phyloP scores from a whole-genome alignment of 2,329 filamentous ascomycete species.

The Teratosphaeriaceae sp. region DNA sequence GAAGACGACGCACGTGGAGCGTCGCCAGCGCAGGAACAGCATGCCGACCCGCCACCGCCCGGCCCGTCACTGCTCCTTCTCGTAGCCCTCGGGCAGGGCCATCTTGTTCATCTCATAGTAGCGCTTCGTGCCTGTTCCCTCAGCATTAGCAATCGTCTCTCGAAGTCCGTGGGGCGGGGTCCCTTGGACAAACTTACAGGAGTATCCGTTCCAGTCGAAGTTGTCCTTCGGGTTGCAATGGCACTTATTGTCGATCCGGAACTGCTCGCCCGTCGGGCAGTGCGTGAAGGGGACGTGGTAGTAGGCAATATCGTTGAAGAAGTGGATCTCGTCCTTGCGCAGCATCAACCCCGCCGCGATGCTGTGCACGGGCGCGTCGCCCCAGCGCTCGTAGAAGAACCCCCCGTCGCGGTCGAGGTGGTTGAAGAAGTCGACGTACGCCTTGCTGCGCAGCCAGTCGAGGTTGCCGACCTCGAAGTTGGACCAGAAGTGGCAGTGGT shows the following conservation, averaged over 20 bases:
- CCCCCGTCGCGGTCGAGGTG: slow-evolving; percentile 83
- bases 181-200: slow-evolving; percentile 62
- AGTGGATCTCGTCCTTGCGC: slow-evolving; percentile 90
- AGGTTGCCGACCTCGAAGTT: slow-evolving; percentile 97
- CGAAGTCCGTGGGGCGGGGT: too few relatives aligned
- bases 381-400: slow-evolving; percentile 99
- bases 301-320: slow-evolving; percentile 98
- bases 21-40: slow-evolving; percentile 5
- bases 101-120: slow-evolving; percentile 80
- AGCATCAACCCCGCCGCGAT: slow-evolving; percentile 84
- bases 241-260: slow-evolving; percentile 76
- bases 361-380: slow-evolving; percentile 96
- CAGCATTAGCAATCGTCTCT: too few relatives aligned
- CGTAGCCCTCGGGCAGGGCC: slow-evolving; percentile 78
- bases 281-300: slow-evolving; percentile 98
- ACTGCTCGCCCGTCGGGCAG: slow-evolving; percentile 86
- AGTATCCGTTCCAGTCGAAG: slow-evolving; percentile 99
- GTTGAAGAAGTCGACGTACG: slow-evolving; percentile 88
- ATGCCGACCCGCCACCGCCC: slow-evolving; percentile 11
- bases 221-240: slow-evolving; percentile 94
- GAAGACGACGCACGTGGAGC: not conserved
- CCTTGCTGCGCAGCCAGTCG: slow-evolving; percentile 82
- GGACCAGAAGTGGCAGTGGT: slow-evolving; percentile 98
- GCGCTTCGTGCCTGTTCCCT: slow-evolving; percentile 76
- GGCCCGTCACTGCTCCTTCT: slow-evolving; percentile 41